A percentile compares a stretch with the other conserved stretches of the same genome.
Conservation (phyloP, 257 asterid species). For the Phtheirospermum japonicum region DNA sequence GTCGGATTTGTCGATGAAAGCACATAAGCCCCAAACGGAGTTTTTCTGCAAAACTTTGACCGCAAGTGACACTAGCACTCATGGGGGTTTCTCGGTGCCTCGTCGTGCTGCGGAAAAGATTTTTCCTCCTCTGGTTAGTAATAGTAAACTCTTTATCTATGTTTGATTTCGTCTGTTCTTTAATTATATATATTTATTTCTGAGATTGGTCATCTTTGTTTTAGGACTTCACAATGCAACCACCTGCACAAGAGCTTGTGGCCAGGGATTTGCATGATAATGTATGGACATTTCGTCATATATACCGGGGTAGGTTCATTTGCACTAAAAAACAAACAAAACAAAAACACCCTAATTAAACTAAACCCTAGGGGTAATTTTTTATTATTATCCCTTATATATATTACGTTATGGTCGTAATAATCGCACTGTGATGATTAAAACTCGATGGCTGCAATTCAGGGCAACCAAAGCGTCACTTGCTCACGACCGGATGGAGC, state of each 20-base stretch:
- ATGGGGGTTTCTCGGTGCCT: conserved; percentile 98
- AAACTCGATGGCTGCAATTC: not conserved
- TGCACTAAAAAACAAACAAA: too few species aligned
- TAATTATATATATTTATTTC: not conserved
- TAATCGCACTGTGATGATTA: too few species aligned
- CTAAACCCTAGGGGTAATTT: too few species aligned
- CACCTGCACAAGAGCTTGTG: conserved; percentile 90
- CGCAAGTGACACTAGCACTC: conserved; percentile 98
- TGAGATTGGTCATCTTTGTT: conserved; percentile 15
- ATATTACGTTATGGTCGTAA: not conserved
- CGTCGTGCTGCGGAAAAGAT: conserved; percentile 98
- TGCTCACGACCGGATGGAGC: conserved; percentile 98
- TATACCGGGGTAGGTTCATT: conserved; percentile 72
- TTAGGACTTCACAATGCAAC: conserved; percentile 90
- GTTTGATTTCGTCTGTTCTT: not conserved
- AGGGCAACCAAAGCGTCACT: conserved; percentile 97
- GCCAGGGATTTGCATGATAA: conserved; percentile 88
- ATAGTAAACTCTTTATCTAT: not conserved
- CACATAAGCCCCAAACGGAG: conserved; percentile 74
- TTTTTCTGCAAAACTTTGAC: conserved; percentile 95
- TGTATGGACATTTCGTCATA: conserved; percentile 92
- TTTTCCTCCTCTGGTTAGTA: conserved; percentile 75
- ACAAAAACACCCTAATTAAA: too few species aligned
- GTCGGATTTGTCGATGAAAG: conserved; percentile 75
- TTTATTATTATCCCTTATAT: too few species aligned